phyloP scores from a whole-genome alignment of 1,139 yeast genomes.

The Nakaseomyces glabratus region DNA sequence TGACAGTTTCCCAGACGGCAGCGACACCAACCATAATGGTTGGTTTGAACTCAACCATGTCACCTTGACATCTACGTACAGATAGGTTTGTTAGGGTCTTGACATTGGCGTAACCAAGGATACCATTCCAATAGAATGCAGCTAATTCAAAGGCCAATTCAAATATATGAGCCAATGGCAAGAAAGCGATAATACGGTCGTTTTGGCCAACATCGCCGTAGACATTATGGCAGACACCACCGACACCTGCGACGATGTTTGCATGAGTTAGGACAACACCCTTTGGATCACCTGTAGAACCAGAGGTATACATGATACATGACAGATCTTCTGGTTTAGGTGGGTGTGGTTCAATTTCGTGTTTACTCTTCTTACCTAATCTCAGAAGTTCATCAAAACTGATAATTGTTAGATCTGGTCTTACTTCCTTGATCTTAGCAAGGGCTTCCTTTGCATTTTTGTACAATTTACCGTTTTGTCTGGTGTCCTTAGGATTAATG shows the following conservation, averaged over 20 bases:
- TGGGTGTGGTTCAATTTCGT: constrained; percentile 31
- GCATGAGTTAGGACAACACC: constrained; percentile 83
- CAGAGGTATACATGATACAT: constrained; percentile 97
- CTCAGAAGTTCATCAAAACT: constrained; percentile 58
- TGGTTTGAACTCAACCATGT: constrained; percentile 79
- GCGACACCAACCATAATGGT: constrained; percentile 98
- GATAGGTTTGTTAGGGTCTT: constrained; percentile 82
- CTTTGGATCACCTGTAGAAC: constrained; percentile 96
- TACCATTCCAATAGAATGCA: constrained; percentile 81
- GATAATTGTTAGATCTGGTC: constrained; percentile 69
- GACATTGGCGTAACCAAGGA: constrained; percentile 84
- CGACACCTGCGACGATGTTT: constrained; percentile 74
- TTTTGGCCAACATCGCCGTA: constrained; percentile 41
- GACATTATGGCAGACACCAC: constrained; percentile 67
- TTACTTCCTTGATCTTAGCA: constrained; percentile 47
- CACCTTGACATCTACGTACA: constrained; percentile 79
- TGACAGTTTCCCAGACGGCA: constrained; percentile 94
- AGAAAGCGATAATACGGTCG: constrained; percentile 75
- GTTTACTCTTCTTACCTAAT: constrained; percentile 47
- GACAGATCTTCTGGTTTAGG: constrained; percentile 71
- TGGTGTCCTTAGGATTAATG: constrained; percentile 53
- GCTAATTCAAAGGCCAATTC: constrained; percentile 82
- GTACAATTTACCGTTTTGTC: constrained; percentile 53
- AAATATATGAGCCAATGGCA: constrained; percentile 94
- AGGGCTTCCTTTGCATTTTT: constrained; percentile 47